Percentiles rank a stretch among this genome's conserved stretches.
phyloP scores from a whole-genome alignment of 1,139 yeast genomes.

The Scheffersomyces titani region DNA sequence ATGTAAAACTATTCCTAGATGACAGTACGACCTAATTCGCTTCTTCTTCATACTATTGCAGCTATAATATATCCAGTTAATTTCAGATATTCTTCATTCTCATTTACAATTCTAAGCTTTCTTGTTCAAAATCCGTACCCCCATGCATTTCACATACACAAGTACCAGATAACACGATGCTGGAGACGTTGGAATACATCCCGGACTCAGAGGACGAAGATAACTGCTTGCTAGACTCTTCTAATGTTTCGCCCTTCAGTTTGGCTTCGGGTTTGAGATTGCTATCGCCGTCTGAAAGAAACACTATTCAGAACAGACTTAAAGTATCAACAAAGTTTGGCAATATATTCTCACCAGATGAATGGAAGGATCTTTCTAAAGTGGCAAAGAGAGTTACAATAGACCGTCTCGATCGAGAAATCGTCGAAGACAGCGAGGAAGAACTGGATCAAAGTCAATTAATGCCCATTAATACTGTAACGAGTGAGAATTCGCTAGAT shows the following conservation, averaged over 20 bases:
- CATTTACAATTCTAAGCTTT: not conserved
- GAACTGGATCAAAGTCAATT: not conserved
- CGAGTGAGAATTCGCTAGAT: not conserved
- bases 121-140: not conserved
- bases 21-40: not conserved
- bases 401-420: not conserved
- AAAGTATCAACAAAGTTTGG: not conserved
- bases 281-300: constrained; percentile 8
- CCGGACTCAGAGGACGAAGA: constrained; percentile 19
- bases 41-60: not conserved
- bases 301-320: constrained; percentile 1
- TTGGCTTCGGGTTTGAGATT: constrained; percentile 7
- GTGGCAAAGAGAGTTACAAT: not conserved
- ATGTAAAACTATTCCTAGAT: not conserved
- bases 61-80: not conserved
- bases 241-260: constrained; percentile 11
- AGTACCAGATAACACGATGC: not conserved
- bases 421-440: not conserved
- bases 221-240: constrained; percentile 6
- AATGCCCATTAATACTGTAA: not conserved
- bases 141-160: not conserved
- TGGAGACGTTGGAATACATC: constrained; percentile 9
- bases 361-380: constrained; percentile 9
- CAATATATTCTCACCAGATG: constrained; percentile 4
- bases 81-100: not conserved